A percentile compares a stretch with the other conserved stretches of the same genome.
Evolutionary conservation across 2,329 filamentous ascomycete species (phyloP).

Genomic region (Hymenoscyphus fructigenus): DNA sequence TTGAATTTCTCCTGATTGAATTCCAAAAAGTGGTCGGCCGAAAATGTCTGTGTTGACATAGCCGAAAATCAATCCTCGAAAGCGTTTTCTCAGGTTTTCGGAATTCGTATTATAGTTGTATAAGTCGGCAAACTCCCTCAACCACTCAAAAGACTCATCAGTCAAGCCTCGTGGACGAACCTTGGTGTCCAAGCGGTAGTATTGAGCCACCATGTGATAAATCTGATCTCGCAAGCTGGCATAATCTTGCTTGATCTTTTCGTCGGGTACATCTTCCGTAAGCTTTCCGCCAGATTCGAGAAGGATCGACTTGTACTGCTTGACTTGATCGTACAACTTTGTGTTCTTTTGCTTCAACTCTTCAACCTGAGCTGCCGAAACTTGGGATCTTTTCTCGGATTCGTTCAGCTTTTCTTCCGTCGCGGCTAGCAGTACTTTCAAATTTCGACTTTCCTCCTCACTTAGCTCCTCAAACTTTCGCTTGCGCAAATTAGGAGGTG

Average conservation of each 20-base stretch:
- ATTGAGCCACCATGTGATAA: slow-evolving; percentile 8
- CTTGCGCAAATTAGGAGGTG: no score
- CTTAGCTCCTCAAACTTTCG: no score
- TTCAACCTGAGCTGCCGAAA: not conserved
- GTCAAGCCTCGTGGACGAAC: not conserved
- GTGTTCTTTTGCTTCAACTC: not conserved
- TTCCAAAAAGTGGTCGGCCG: not conserved
- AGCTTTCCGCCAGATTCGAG: not conserved
- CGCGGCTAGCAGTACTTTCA: not conserved
- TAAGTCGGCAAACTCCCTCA: slow-evolving; percentile 4
- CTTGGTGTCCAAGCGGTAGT: not conserved
- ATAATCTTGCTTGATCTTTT: not conserved
- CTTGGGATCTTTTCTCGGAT: not conserved
- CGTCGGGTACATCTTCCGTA: not conserved
- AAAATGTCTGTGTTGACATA: not conserved
- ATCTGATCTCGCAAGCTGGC: slow-evolving; percentile 1
- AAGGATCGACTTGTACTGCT: not conserved
- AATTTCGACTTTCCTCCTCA: not conserved
- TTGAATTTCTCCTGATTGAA: not conserved
- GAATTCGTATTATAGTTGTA: not conserved
- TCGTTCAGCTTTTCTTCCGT: not conserved
- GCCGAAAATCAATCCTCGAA: not conserved
- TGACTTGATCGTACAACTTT: not conserved
- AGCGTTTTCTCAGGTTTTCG: not conserved
- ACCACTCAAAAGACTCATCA: not conserved